These are phyloP conservation scores for Asterophora lycoperdoides DNA, from an alignment of 768 basidiomycete species.

Conservation along the genomic window DNA sequence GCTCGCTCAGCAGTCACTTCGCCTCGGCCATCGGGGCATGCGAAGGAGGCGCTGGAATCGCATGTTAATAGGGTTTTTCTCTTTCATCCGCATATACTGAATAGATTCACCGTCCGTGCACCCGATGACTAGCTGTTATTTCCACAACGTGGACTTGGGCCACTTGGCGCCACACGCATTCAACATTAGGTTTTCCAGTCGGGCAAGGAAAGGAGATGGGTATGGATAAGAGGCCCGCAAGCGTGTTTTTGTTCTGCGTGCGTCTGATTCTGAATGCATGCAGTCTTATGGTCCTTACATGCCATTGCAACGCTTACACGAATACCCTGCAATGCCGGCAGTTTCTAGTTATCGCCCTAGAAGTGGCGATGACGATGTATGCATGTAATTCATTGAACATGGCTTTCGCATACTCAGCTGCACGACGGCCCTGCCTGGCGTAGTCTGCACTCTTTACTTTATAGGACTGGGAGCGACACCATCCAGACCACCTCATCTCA, in stretches of 20 bases:
- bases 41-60: neutral
- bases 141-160: neutral
- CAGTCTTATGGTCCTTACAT: too few relatives aligned
- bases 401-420: constrained; percentile 2
- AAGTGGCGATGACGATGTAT: too few relatives aligned
- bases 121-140: neutral
- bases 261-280: neutral
- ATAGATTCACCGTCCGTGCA: neutral
- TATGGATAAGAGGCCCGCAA: too few relatives aligned
- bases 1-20: neutral
- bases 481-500: neutral
- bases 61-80: neutral
- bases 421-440: constrained; percentile 2
- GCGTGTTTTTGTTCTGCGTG: neutral
- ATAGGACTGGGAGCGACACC: too few relatives aligned
- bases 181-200: neutral
- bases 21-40: neutral
- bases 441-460: neutral
- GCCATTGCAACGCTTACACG: too few relatives aligned
- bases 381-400: constrained; percentile 2
- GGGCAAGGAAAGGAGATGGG: neutral
- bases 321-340: too few relatives aligned
- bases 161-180: neutral
- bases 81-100: neutral
- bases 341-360: too few relatives aligned